phyloP scores from a whole-genome alignment of 2,329 filamentous ascomycete species.

The Grosmannia penicillata region DNA sequence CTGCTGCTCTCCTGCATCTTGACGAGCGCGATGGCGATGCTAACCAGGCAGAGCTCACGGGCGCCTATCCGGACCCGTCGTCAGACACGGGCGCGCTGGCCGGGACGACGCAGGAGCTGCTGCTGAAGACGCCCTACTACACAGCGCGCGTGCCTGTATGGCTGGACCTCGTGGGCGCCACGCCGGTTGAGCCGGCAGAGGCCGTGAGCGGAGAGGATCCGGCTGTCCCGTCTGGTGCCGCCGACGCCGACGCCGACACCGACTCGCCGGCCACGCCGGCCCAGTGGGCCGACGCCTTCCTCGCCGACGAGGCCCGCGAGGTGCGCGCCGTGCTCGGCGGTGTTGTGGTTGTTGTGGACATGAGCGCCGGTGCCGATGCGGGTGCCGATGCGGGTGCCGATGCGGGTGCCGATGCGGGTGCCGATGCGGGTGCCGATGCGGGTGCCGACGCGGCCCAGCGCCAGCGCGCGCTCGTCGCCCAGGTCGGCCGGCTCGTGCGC shows the following conservation, averaged over 20 bases:
- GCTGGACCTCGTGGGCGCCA: constrained; percentile 38
- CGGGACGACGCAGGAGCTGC: constrained; percentile 41
- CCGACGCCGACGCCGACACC: neutral
- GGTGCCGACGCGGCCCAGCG: constrained; percentile 7
- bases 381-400: too few species aligned
- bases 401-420: too few species aligned
- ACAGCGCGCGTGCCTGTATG: constrained; percentile 45
- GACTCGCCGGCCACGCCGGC: constrained; percentile 13
- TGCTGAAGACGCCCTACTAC: constrained; percentile 47
- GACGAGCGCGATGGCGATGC: too few species aligned
- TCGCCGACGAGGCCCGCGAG: constrained; percentile 44
- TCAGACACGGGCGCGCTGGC: constrained; percentile 24
- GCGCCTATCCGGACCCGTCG: constrained; percentile 17
- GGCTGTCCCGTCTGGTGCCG: neutral
- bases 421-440: too few species aligned
- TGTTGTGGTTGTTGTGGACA: constrained; percentile 37
- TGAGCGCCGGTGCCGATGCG: too few species aligned
- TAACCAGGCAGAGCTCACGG: constrained; percentile 42
- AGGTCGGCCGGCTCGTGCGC: constrained; percentile 40
- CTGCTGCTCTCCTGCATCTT: neutral
- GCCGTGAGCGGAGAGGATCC: neutral
- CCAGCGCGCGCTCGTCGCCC: constrained; percentile 27
- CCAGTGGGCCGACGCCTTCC: constrained; percentile 44
- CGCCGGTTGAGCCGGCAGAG: neutral
- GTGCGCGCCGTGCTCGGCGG: constrained; percentile 47